Percentiles rank a stretch among this genome's conserved stretches.
Evolutionary conservation across 257 asterid genomes (phyloP).

Genomic region (Scutellaria baicalensis): DNA sequence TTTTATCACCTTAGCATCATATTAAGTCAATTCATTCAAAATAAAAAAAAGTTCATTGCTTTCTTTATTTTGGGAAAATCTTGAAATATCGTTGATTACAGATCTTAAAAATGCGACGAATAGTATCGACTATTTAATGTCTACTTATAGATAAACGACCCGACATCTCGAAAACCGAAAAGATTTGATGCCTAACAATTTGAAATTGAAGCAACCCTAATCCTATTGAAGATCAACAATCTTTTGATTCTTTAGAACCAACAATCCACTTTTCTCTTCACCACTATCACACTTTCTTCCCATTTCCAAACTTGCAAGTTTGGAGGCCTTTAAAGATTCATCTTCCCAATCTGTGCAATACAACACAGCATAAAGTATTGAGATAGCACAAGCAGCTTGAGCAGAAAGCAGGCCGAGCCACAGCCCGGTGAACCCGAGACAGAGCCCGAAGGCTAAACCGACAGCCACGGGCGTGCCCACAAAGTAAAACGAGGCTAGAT

Average conservation of each 20-base stretch:
- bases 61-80: too few relatives aligned
- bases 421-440: slow-evolving; percentile 64
- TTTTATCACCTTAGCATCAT: too few relatives aligned
- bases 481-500: slow-evolving; percentile 73
- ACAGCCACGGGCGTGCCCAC: slow-evolving; percentile 86
- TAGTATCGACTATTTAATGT: too few relatives aligned
- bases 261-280: slow-evolving; percentile 35
- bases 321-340: slow-evolving; percentile 52
- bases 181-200: background rate
- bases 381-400: slow-evolving; percentile 77
- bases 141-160: too few relatives aligned
- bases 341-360: slow-evolving; percentile 68
- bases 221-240: slow-evolving; percentile 11
- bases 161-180: background rate
- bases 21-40: too few relatives aligned
- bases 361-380: slow-evolving; percentile 57
- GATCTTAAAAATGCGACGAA: too few relatives aligned
- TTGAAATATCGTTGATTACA: too few relatives aligned
- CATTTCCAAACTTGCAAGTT: slow-evolving; percentile 43
- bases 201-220: background rate
- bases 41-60: too few relatives aligned
- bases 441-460: slow-evolving; percentile 61
- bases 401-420: slow-evolving; percentile 86
- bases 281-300: slow-evolving; percentile 15
- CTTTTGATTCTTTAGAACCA: slow-evolving; percentile 30